Evolutionary conservation across 169 alveolate species (phyloP).

Genomic region (Sarcocystis neurona): DNA sequence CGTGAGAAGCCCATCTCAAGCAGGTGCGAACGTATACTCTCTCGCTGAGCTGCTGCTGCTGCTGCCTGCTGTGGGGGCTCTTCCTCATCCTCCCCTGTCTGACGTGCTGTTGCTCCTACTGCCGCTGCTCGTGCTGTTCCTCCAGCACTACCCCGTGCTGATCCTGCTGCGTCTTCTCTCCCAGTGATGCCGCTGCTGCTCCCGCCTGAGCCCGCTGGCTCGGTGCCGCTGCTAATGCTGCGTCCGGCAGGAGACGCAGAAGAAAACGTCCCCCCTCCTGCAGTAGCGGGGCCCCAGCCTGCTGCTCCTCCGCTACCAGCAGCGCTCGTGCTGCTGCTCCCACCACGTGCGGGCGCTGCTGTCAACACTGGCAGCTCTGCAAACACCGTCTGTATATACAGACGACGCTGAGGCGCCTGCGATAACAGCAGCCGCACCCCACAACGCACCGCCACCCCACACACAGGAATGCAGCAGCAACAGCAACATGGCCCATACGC

Average conservation of each 20-base stretch:
- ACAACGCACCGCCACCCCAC: background rate
- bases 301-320: background rate
- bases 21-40: constrained; percentile 6
- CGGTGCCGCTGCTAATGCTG: constrained; percentile 34
- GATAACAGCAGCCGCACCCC: background rate
- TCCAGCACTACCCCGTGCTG: constrained; percentile 7
- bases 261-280: background rate
- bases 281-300: no score
- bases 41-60: constrained; percentile 36
- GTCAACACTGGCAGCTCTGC: constrained; percentile 10
- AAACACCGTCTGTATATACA: constrained; percentile 4
- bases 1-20: constrained; percentile 52
- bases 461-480: constrained; percentile 38
- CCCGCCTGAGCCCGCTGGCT: no score
- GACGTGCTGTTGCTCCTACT: constrained; percentile 38
- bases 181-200: background rate
- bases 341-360: background rate
- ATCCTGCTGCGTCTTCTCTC: constrained; percentile 23
- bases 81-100: constrained; percentile 12
- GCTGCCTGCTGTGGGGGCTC: constrained; percentile 7
- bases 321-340: background rate
- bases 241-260: background rate
- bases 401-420: constrained; percentile 29
- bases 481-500: no score
- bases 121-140: constrained; percentile 27